Conservation (phyloP, 768 basidiomycete genomes). For the Lentinula detonsa region DNA sequence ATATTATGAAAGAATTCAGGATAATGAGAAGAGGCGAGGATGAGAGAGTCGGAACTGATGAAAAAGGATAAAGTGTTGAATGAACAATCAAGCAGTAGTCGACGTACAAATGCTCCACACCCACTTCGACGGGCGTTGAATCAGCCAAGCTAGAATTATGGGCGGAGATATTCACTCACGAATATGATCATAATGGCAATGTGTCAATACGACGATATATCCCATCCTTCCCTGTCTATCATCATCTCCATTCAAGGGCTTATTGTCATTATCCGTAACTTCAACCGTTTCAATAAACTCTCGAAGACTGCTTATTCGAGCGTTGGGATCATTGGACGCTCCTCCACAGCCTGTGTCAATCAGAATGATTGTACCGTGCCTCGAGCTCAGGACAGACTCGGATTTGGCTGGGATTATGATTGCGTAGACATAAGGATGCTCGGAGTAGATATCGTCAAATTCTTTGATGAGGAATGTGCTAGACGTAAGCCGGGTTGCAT, state of each 20-base stretch:
- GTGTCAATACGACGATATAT: slow-evolving; percentile 44
- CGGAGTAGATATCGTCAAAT: slow-evolving; percentile 43
- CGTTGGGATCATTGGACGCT: slow-evolving; percentile 30
- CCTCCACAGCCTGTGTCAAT: slow-evolving; percentile 56
- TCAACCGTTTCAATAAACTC: slow-evolving; percentile 43
- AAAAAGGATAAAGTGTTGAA: neutral
- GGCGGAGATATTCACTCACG: slow-evolving; percentile 24
- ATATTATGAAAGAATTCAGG: slow-evolving; percentile 40
- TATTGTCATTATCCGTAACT: slow-evolving; percentile 33
- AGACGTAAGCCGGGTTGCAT: slow-evolving; percentile 23
- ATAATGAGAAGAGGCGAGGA: slow-evolving; percentile 43
- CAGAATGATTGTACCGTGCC: slow-evolving; percentile 31
- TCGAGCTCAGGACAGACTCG: neutral
- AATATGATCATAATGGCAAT: slow-evolving; percentile 58
- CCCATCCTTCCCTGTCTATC: slow-evolving; percentile 19
- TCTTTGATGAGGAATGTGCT: slow-evolving; percentile 42
- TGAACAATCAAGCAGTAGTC: neutral
- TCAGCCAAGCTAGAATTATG: no score
- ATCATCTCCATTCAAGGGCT: slow-evolving; percentile 34
- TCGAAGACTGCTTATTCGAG: slow-evolving; percentile 36
- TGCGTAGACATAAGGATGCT: slow-evolving; percentile 51
- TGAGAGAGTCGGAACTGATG: slow-evolving; percentile 32
- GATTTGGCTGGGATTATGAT: slow-evolving; percentile 27
- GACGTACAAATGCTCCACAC: slow-evolving; percentile 41
- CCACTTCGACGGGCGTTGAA: slow-evolving; percentile 25